Evolutionary conservation across 371 early-diverging fungal genomes (phyloP).

Genomic region (Actinomortierella wolfii): DNA sequence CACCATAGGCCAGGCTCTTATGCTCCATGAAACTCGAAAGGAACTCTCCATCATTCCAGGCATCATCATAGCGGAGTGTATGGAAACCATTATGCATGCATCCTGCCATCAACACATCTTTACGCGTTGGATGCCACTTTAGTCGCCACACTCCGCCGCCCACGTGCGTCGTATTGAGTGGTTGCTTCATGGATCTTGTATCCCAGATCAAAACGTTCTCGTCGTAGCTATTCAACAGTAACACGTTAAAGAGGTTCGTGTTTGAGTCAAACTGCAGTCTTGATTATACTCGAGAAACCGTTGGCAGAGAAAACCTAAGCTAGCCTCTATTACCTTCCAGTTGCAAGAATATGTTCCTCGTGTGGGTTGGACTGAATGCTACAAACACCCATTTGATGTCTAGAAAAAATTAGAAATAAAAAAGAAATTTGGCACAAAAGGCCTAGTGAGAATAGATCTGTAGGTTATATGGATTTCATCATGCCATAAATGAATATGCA

Average conservation of each 20-base stretch:
- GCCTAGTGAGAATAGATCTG: slow-evolving; percentile 2
- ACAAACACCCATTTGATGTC: slow-evolving; percentile 83
- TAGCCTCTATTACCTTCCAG: slow-evolving; percentile 62
- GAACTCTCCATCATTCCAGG: slow-evolving; percentile 11
- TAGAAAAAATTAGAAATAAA: slow-evolving; percentile 9
- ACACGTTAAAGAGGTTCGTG: slow-evolving; percentile 4
- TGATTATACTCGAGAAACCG: neutral
- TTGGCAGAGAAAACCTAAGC: neutral
- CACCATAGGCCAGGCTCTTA: slow-evolving; percentile 88
- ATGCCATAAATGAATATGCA: neutral
- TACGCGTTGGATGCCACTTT: slow-evolving; percentile 86
- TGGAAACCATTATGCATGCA: slow-evolving; percentile 90
- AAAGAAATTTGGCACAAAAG: no score
- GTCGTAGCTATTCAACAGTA: slow-evolving; percentile 68
- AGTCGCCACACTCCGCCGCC: slow-evolving; percentile 95
- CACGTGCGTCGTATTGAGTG: slow-evolving; percentile 66
- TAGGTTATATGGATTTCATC: neutral
- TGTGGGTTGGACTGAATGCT: slow-evolving; percentile 84
- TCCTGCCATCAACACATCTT: slow-evolving; percentile 73
- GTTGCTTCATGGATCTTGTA: slow-evolving; percentile 76
- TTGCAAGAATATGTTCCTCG: slow-evolving; percentile 72
- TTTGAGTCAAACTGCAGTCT: neutral
- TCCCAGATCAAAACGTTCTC: slow-evolving; percentile 90
- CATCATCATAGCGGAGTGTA: slow-evolving; percentile 47
- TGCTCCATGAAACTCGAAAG: slow-evolving; percentile 71